Evolutionary conservation across 2,329 filamentous ascomycete species (phyloP), one percentile per base, ranked within the genome.

Genomic region (Aspergillus glaucus): DNA sequence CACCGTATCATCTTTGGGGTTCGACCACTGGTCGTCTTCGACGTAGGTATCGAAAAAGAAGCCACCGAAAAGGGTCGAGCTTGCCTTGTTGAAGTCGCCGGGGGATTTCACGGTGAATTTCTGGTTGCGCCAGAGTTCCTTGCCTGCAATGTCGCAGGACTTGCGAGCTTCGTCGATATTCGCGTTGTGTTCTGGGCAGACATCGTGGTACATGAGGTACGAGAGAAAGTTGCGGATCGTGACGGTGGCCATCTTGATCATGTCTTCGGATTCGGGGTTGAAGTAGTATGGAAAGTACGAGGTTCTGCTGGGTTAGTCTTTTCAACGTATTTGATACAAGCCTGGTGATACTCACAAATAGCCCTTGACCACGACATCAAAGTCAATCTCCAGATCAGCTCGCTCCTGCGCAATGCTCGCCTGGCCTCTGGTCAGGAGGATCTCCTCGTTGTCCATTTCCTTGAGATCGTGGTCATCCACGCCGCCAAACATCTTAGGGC

Each of bases 181-280:
- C 0, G 77, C 72, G 0, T 69, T 74, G 62, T 91, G 87, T 65
- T 97, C 93, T 0, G 87, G 85, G 60, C 90, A 95, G 14, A 94
- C 92, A 34, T 87, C 80, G 62, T 97, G 91, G 51, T 86, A 80
- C 8, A 91, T 75, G 0, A 97, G 75, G 57, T 96, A 98, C 55
- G 88, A 87, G 54, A 95, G 80, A 63, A 97, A 97, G 62, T 93
- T 95, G 51, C 82, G 80, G 37, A 96, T 76, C 0, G 94, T 80
- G 30, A 79, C 77, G 17, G 84, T 81, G 3, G 82, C 82, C 6
- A 77, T 67, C n/a, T 78, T 70, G 52, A 90, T 76, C 10, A 77
- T 68, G 0, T 70, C 63, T 14, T 75, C 63, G 4, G 70, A 74
- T 10, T 82, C 78, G 44, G 81, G 79, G 15, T 79, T 75, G 34